A percentile compares a stretch with the other conserved stretches of the same genome.
These are phyloP conservation scores for Pyrus bretschneideri DNA, from an alignment of 306 rosid genomes.

Conservation along the genomic window DNA sequence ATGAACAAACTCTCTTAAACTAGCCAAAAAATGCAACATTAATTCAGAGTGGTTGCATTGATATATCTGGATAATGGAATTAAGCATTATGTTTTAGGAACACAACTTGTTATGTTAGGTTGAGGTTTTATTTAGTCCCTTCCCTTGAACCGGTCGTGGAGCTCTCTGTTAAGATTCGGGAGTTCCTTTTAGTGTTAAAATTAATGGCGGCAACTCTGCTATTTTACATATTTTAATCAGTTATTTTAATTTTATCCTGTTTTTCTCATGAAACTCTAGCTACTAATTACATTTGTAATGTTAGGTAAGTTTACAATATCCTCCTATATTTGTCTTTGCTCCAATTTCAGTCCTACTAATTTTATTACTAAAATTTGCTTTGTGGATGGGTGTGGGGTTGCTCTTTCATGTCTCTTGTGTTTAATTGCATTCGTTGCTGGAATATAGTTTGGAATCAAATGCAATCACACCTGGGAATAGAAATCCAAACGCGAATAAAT, in stretches of 20 bases:
- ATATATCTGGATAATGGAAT: not conserved
- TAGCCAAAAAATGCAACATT: not conserved
- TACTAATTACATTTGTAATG: not conserved
- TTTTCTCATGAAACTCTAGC: not conserved
- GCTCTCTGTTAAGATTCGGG: no score
- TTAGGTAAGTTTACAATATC: not conserved
- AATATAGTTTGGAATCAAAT: not conserved
- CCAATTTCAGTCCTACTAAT: not conserved
- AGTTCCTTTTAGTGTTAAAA: no score
- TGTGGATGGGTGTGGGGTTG: not conserved
- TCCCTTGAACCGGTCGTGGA: no score
- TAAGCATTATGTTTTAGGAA: not conserved
- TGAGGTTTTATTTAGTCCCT: no score
- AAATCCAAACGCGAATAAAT: not conserved
- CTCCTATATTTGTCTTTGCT: no score
- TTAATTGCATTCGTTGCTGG: not conserved
- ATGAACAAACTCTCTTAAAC: not conserved
- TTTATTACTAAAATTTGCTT: not conserved
- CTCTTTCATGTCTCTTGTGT: not conserved
- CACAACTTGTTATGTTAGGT: no score
- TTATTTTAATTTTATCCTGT: not conserved
- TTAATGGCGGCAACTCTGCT: no score
- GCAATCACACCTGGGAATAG: not conserved
- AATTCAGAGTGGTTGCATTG: not conserved
- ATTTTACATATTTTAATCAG: no score